Conservation (phyloP, 176 grass and related monocot species). For the Oryza officinalis region DNA sequence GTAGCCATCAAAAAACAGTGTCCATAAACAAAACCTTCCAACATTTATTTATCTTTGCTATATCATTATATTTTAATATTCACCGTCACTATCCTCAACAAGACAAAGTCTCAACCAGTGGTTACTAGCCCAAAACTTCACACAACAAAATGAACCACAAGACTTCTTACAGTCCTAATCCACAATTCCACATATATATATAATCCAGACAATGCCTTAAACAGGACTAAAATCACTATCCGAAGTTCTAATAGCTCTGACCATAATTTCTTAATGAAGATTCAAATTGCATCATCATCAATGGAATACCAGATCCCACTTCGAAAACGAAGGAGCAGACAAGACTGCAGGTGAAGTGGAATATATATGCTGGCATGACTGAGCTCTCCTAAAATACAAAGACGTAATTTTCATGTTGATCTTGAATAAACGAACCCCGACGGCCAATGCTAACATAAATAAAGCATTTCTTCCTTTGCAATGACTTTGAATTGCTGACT, state of each 20-base stretch:
- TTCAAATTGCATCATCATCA: not conserved
- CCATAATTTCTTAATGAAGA: not conserved
- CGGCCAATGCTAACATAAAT: slow-evolving; percentile 2
- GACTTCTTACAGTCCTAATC: not conserved
- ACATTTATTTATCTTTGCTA: not conserved
- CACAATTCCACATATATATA: not conserved
- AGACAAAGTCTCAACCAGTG: not conserved
- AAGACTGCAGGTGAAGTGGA: not conserved
- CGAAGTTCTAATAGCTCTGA: not conserved
- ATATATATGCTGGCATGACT: slow-evolving; percentile 19
- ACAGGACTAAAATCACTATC: slow-evolving; percentile 1
- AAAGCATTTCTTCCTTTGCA: slow-evolving; percentile 19
- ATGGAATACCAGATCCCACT: not conserved
- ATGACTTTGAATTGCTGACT: slow-evolving; percentile 59
- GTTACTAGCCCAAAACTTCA: not conserved
- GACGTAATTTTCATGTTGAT: not conserved
- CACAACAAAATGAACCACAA: not conserved
- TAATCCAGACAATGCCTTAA: not conserved
- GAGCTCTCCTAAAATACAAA: slow-evolving; percentile 10
- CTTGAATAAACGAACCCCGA: slow-evolving; percentile 27
- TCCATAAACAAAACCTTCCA: not conserved
- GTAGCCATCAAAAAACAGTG: not conserved
- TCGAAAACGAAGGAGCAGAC: not conserved
- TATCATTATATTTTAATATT: slow-evolving; percentile 13
- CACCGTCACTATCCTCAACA: not conserved